phyloP scores from a whole-genome alignment of 345 rosid species.

The Eucalyptus tenuipes region DNA sequence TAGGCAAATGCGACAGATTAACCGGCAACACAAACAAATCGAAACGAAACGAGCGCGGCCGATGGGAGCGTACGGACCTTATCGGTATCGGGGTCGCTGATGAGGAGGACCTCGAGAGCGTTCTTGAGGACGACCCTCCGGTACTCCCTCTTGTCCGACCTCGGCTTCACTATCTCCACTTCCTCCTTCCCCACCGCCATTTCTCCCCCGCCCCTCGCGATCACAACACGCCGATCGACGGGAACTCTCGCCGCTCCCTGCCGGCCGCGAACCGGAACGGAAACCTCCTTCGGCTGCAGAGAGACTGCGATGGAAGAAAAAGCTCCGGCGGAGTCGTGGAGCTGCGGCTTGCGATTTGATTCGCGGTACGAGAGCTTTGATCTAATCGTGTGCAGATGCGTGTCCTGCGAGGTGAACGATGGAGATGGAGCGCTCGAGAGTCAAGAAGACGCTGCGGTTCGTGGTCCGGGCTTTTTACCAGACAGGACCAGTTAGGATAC shows the following conservation, averaged over 20 bases:
- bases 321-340: not conserved
- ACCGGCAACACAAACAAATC: not conserved
- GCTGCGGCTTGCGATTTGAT: not conserved
- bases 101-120: constrained; percentile 62
- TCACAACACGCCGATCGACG: not conserved
- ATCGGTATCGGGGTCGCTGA: constrained; percentile 86
- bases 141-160: constrained; percentile 66
- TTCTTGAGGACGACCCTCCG: constrained; percentile 53
- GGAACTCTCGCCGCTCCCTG: not conserved
- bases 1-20: not conserved
- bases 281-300: not conserved
- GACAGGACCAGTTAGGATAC: no score
- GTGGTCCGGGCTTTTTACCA: no score
- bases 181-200: constrained; percentile 41
- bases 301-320: not conserved
- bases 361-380: not conserved
- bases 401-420: not conserved
- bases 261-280: not conserved
- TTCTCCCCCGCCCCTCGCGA: not conserved
- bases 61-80: constrained; percentile 26
- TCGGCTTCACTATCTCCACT: constrained; percentile 55
- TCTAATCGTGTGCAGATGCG: not conserved
- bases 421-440: not conserved
- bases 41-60: not conserved
- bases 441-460: not conserved